Conservation (phyloP, 1,284 basidiomycete genomes). For the Rhodotorula glutinis region DNA sequence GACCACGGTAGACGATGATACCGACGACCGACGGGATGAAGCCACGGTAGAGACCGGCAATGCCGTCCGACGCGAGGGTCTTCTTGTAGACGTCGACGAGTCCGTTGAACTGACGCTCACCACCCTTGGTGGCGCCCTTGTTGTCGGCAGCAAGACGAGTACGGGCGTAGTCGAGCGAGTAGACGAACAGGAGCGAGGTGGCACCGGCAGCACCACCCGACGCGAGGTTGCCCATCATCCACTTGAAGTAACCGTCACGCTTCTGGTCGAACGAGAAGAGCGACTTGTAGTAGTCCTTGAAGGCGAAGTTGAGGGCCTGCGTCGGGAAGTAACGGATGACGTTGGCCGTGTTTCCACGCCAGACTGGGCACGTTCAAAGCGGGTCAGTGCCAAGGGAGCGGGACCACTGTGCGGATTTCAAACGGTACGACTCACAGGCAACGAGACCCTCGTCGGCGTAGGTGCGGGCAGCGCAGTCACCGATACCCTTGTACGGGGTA, state of each 20-base stretch:
- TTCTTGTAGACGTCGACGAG: conserved; percentile 90
- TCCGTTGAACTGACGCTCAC: conserved; percentile 88
- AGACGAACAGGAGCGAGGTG: conserved; percentile 89
- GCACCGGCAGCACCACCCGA: conserved; percentile 65
- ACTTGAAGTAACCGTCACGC: conserved; percentile 46
- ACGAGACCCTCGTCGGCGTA: conserved; percentile 86
- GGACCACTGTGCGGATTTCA: too few species aligned
- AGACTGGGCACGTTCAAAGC: conserved; percentile 53
- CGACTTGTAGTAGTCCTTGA: conserved; percentile 92
- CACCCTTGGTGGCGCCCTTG: conserved; percentile 78
- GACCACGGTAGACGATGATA: conserved; percentile 95
- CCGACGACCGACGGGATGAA: conserved; percentile 92
- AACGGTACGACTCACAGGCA: conserved; percentile 51
- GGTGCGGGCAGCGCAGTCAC: conserved; percentile 81
- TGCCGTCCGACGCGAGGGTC: conserved; percentile 64
- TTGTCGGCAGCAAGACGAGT: conserved; percentile 96
- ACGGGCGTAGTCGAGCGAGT: conserved; percentile 96
- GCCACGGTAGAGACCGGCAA: conserved; percentile 72
- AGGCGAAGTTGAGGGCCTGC: conserved; percentile 81
- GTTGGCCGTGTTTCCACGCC: conserved; percentile 96
- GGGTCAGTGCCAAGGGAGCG: too few species aligned
- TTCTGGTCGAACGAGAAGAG: conserved; percentile 57
- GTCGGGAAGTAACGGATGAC: conserved; percentile 98
- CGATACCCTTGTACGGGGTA: conserved; percentile 77
- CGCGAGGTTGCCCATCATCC: conserved; percentile 66